phyloP scores from a whole-genome alignment of 495 filamentous ascomycete genomes.

The Thozetella sp. region DNA sequence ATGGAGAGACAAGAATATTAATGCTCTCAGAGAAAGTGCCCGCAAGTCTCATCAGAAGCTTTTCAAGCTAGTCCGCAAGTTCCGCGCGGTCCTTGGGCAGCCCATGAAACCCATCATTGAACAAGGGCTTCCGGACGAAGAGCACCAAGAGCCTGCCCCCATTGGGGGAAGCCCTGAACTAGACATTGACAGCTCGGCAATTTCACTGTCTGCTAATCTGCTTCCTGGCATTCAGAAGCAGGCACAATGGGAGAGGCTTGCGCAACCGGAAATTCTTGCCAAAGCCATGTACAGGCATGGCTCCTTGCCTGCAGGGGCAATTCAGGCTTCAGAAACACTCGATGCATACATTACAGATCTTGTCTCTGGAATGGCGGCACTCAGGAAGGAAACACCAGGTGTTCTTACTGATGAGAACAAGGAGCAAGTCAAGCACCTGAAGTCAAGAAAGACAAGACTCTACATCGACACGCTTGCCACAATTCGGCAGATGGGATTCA shows the following conservation, averaged over 20 bases:
- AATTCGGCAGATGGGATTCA: slow-evolving; percentile 85
- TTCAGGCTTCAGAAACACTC: slow-evolving; percentile 62
- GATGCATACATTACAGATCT: slow-evolving; percentile 68
- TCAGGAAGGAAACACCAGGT: slow-evolving; percentile 80
- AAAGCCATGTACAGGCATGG: slow-evolving; percentile 48
- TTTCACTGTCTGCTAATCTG: slow-evolving; percentile 50
- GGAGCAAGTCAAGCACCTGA: slow-evolving; percentile 78
- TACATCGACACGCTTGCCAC: slow-evolving; percentile 84
- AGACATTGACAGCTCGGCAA: slow-evolving; percentile 40
- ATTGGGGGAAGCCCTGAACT: neutral
- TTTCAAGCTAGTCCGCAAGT: slow-evolving; percentile 88
- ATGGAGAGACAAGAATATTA: slow-evolving; percentile 97
- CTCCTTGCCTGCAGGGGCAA: slow-evolving; percentile 45
- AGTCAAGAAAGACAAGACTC: slow-evolving; percentile 85
- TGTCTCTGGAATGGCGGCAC: slow-evolving; percentile 64
- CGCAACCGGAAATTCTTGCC: slow-evolving; percentile 65
- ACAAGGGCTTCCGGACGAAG: slow-evolving; percentile 64
- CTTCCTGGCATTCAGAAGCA: slow-evolving; percentile 59
- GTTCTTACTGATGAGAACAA: slow-evolving; percentile 82
- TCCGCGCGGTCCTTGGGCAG: slow-evolving; percentile 72
- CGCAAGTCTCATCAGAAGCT: slow-evolving; percentile 88
- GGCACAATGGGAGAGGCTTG: slow-evolving; percentile 63
- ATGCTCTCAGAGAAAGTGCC: slow-evolving; percentile 83
- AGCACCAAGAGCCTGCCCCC: slow-evolving; percentile 6
- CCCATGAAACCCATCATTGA: slow-evolving; percentile 66